These are phyloP conservation scores for Mycena alexandri DNA, from an alignment of 768 basidiomycete genomes.

Conservation along the genomic window DNA sequence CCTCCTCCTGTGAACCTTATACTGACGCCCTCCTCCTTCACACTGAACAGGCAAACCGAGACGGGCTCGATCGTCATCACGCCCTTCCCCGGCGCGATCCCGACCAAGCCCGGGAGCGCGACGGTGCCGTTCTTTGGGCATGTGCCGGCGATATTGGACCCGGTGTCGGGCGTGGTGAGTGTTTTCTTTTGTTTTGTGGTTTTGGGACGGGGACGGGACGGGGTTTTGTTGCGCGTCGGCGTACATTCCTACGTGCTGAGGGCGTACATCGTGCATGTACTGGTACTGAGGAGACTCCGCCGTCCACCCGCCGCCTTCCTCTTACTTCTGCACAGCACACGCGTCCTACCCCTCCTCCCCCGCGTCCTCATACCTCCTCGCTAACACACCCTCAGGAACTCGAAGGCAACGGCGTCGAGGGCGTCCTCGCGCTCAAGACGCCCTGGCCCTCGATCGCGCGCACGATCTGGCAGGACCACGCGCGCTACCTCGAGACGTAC, in stretches of 20 bases:
- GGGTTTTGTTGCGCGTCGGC: too few relatives aligned
- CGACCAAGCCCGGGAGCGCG: conserved; percentile 96
- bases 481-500: conserved; percentile 73
- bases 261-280: too few relatives aligned
- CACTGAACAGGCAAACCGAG: conserved; percentile 99
- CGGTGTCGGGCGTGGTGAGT: conserved; percentile 76
- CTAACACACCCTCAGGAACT: conserved; percentile 60
- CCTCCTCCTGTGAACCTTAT: too few relatives aligned
- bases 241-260: too few relatives aligned
- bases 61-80: conserved; percentile 96
- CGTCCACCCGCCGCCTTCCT: too few relatives aligned
- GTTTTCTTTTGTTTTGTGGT: background rate
- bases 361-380: background rate
- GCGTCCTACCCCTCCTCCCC: too few relatives aligned
- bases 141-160: conserved; percentile 88
- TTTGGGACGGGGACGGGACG: too few relatives aligned
- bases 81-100: conserved; percentile 95
- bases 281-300: too few relatives aligned
- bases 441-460: conserved; percentile 98
- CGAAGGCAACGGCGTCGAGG: conserved; percentile 87
- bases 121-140: conserved; percentile 99
- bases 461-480: conserved; percentile 92
- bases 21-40: too few relatives aligned
- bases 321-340: too few relatives aligned
- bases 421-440: conserved; percentile 85